phyloP scores from a whole-genome alignment of 331 rosid species.

The Rosa hybrid region DNA sequence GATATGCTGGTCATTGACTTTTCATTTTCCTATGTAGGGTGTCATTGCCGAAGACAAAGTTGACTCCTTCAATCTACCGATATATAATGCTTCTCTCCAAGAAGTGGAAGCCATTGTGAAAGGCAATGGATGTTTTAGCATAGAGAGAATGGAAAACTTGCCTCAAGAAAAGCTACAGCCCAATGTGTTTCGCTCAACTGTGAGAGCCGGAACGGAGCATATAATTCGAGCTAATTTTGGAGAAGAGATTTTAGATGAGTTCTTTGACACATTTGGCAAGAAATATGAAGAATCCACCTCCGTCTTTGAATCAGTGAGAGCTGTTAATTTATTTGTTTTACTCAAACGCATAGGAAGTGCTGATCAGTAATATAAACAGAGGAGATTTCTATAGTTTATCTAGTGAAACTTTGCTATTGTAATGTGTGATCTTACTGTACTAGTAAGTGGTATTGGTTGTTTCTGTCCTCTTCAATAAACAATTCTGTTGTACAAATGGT shows the following conservation, averaged over 20 bases:
- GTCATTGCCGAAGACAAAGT: conserved; percentile 12
- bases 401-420: neutral
- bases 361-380: neutral
- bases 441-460: too few species aligned
- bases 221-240: conserved; percentile 10
- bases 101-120: conserved; percentile 21
- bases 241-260: conserved; percentile 4
- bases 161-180: conserved; percentile 3
- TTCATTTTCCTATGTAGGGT: neutral
- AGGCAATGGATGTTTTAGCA: conserved; percentile 17
- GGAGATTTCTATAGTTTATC: neutral
- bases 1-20: too few species aligned
- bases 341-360: conserved; percentile 24
- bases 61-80: conserved; percentile 12
- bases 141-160: conserved; percentile 12
- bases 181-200: neutral
- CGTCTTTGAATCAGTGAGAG: neutral
- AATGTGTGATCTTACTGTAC: neutral
- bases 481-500: too few species aligned
- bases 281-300: conserved; percentile 14
- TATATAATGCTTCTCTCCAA: neutral
- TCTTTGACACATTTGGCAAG: neutral
- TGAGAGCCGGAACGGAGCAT: conserved; percentile 1
- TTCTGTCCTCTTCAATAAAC: too few species aligned
- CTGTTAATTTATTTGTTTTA: conserved; percentile 1